These are phyloP conservation scores for Rutstroemia sp. DNA, from an alignment of 2,329 filamentous ascomycete genomes.

Conservation along the genomic window DNA sequence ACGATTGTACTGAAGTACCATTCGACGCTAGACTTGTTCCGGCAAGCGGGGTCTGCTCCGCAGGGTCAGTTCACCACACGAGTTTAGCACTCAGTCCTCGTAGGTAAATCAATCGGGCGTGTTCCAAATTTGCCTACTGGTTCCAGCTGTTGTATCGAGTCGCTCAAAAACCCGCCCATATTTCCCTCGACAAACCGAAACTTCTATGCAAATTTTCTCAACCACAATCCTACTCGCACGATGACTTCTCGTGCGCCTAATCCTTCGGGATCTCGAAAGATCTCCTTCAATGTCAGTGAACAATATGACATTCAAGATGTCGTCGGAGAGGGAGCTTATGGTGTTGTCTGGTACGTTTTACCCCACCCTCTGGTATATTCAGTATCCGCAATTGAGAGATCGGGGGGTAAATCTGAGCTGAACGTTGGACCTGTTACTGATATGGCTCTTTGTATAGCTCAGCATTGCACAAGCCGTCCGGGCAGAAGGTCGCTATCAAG, in stretches of 20 bases:
- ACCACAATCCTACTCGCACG: conserved; percentile 2
- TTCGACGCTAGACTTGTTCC: no score
- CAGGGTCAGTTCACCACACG: no score
- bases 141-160: no score
- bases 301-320: conserved; percentile 99
- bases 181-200: background rate
- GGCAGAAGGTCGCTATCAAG: conserved; percentile 99
- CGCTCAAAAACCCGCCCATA: no score
- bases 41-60: no score
- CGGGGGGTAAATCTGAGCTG: no score
- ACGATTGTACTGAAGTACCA: no score
- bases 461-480: conserved; percentile 93
- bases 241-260: conserved; percentile 43
- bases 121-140: background rate
- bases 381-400: no score
- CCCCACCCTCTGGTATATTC: background rate
- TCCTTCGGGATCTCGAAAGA: conserved; percentile 68
- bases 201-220: background rate
- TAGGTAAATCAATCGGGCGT: background rate
- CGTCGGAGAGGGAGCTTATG: conserved; percentile 95
- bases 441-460: conserved; percentile 50
- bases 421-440: background rate
- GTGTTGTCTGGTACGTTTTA: conserved; percentile 77
- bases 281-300: conserved; percentile 99
- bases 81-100: background rate